Base-by-base conservation (phyloP, 2,329 filamentous ascomycete genomes). In the Pseudogymnoascus sp. region DNA sequence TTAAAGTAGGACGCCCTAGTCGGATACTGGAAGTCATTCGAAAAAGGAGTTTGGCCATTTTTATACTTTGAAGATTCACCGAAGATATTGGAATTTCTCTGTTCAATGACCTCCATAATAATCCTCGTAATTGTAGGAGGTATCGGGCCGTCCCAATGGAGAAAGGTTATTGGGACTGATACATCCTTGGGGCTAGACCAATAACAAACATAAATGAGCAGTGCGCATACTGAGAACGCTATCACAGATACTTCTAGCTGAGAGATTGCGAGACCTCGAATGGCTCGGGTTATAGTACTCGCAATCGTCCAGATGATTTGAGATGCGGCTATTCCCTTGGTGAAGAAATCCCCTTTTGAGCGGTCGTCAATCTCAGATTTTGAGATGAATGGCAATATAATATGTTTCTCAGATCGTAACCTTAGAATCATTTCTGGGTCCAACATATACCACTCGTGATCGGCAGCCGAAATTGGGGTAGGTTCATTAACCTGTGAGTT, bases 181-280 rank as follows among this genome's bases (percentile, higher is more conserved):
- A 59, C 31, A 27, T 59, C 63, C 5, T 60, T 61, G 4, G 60
- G 63, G 10, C 35, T 62, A 25, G 21, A 33, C 63, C 63, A 64
- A 21, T 42, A 60, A 31, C 60, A 17, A 4, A 31, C 31, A 25
- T 64, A 64, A 2, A 61, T 61, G 3, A 64, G 7, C 15, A 62
- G 13, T 25, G 48, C 62, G 5, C 60, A 62, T 3, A 38, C 41
- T 21, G 60, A 38, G 25, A 64, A 64, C 36, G 63, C 63, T 44
- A 62, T 38, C 15, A 58, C 60, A 12, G 60, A 58, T 9, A 64
- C 39, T 15, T 64, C 63, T 36, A 64, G 38, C 35, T 64, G 63
- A 1, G 63, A 60, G n/a, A 61, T 60, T 12, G 61, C 55, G 15
- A 64, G 35, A 3, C 39, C 41, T 10, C 27, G 33, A 5, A 25